Conservation (phyloP, 2,329 filamentous ascomycete species). For the Colletotrichum simmondsii region DNA sequence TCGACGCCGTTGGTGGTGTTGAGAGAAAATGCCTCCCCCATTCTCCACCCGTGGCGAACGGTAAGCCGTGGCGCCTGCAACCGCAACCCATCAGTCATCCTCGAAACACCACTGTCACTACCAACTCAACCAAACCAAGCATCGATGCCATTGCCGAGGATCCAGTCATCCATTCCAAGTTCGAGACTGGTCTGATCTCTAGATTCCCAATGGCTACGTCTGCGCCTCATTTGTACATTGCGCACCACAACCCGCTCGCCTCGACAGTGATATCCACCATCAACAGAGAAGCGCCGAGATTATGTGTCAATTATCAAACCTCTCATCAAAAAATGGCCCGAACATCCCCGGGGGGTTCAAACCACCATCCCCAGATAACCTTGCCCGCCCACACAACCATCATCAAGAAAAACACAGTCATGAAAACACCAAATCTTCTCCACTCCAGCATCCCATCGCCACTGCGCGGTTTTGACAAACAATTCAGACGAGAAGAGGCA, state of each 20-base stretch:
- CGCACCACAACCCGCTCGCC: constrained; percentile 1
- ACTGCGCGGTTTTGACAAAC: not conserved
- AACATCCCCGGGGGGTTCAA: not conserved
- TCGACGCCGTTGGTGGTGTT: not conserved
- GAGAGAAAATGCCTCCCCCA: not conserved
- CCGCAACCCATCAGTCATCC: not conserved
- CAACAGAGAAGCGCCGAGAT: not conserved
- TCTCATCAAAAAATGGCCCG: not conserved
- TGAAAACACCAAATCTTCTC: not conserved
- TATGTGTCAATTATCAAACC: not conserved
- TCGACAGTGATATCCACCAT: not conserved
- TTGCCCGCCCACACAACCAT: not conserved
- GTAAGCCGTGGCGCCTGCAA: constrained; percentile 7
- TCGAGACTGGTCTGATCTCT: constrained; percentile 10
- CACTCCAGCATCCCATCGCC: constrained; percentile 4
- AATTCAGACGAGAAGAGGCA: not conserved
- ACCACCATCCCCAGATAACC: too few relatives aligned
- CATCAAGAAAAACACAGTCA: not conserved
- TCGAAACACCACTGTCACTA: not conserved
- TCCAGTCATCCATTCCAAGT: not conserved
- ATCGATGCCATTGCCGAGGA: not conserved
- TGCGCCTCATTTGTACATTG: not conserved
- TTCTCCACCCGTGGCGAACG: constrained; percentile 7
- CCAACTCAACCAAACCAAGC: not conserved
- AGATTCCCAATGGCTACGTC: not conserved